Evolutionary conservation across 306 rosid genomes (phyloP), one percentile per base, ranked within the genome.

Genomic region (Mimosa bimucronata): DNA sequence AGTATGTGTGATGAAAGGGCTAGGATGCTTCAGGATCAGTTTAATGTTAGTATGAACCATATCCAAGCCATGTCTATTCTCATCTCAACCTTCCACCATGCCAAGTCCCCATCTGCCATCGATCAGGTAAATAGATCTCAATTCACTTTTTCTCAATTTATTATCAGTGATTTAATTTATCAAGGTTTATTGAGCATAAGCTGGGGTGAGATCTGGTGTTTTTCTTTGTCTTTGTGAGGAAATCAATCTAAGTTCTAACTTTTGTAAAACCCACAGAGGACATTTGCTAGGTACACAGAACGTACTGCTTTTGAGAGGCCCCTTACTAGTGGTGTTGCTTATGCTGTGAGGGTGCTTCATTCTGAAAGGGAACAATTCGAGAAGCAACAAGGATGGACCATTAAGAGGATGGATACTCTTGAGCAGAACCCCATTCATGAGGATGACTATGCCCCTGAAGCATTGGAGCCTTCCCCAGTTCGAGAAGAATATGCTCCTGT

Each of bases 1-100:
- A 95, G 97, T 67, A 90, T 95, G 98, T 92, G 98, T 86, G 98
- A 95, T 80, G 98, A 95, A 83, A 90, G 98, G 77, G 95, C 97
- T 30, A 90, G 98, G 80, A 92, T 95, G 97, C 79, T 95, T 69
- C 98, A 95, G 90, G 98, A 95, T 71, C 98, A 95, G 88, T 91
- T 95, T 75, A 95, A 95, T 86, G 97, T 92, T 28, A 95, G 98
- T 57, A 90, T 92, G 98, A 95, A 95, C 73, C 98, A 95, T 88
- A 91, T 95, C 68, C 98, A 95, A 73, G 97, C 98, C 71, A 95
- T 95, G 98, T 90, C 98, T 52, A 92, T 95, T 79, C 82, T 95
- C 82, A 92, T 95, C 88, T 89, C 98, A 3, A 91, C 94, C 78
- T 95, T 95, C 74, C 97, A 95, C 84, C 98, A 92, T 78, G 92